Evolutionary conservation across 1,139 yeast species (phyloP).

Genomic region (Candida mesenterica): DNA sequence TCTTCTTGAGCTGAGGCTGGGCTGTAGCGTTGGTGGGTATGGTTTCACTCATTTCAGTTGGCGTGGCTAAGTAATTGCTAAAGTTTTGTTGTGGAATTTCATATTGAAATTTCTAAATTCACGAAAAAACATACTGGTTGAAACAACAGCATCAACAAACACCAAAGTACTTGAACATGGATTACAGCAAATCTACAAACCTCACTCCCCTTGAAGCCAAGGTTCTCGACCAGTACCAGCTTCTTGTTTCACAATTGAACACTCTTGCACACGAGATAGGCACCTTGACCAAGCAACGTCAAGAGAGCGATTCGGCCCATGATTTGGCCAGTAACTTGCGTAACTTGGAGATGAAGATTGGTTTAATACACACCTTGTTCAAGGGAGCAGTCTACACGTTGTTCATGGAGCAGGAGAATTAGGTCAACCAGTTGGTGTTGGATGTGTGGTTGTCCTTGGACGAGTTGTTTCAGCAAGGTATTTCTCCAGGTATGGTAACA

Average conservation of each 20-base stretch:
- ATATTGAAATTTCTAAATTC: no score
- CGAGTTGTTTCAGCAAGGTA: no score
- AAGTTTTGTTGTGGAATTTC: neutral
- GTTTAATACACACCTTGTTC: conserved; percentile 62
- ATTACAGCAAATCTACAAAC: conserved; percentile 29
- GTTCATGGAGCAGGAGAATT: conserved; percentile 40
- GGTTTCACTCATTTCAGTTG: no score
- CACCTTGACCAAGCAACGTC: conserved; percentile 22
- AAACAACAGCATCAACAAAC: no score
- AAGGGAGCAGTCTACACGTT: conserved; percentile 68
- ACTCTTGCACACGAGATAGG: conserved; percentile 33
- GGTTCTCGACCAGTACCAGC: conserved; percentile 48
- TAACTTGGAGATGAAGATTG: conserved; percentile 60
- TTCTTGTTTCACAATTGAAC: conserved; percentile 41
- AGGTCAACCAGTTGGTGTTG: neutral
- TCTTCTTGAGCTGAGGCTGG: conserved; percentile 25
- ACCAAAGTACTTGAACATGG: no score
- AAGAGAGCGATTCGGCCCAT: conserved; percentile 19
- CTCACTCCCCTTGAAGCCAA: conserved; percentile 39
- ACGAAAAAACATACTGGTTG: no score
- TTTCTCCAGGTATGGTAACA: no score
- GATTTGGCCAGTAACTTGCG: conserved; percentile 50
- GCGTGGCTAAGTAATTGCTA: no score
- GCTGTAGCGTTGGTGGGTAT: conserved; percentile 24
- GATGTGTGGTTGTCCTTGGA: no score